Conservation (phyloP, 2,329 filamentous ascomycete species). For the Coniochaeta ligniaria region DNA sequence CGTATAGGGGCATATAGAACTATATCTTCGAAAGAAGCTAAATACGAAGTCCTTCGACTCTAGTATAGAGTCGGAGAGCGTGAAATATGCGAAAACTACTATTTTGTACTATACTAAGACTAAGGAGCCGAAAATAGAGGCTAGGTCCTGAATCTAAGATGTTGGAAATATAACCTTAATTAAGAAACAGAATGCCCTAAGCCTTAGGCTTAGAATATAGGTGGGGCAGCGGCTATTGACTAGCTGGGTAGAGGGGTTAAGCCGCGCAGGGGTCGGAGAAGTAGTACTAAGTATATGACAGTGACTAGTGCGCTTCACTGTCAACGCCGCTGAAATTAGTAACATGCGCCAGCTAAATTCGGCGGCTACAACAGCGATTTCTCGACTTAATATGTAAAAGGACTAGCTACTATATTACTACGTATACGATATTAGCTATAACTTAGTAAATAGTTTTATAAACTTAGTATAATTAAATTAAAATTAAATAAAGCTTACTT, state of each 20-base stretch:
- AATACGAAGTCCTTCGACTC: not conserved
- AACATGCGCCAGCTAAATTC: slow-evolving; percentile 6
- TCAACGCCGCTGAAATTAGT: slow-evolving; percentile 4
- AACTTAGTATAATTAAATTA: no score
- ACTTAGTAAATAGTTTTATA: no score
- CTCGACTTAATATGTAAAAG: slow-evolving; percentile 3
- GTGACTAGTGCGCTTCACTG: not conserved
- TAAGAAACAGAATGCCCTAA: not conserved
- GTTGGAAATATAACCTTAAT: not conserved
- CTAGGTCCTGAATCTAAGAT: not conserved
- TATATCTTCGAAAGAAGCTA: slow-evolving; percentile 1
- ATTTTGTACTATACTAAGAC: slow-evolving; percentile 2
- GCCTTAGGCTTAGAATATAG: not conserved
- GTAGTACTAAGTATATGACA: not conserved
- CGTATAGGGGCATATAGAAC: not conserved
- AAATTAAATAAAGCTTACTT: no score
- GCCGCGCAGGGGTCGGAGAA: not conserved
- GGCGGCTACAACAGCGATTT: slow-evolving; percentile 5
- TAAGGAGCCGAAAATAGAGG: slow-evolving; percentile 1
- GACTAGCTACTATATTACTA: no score
- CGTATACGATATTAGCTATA: no score
- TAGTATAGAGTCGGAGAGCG: not conserved
- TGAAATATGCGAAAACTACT: not conserved
- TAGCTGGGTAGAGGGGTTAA: not conserved
- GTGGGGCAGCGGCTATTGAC: not conserved